These are phyloP conservation scores for Backusella morwellensis DNA, from an alignment of 192 early-diverging fungal species.

Conservation along the genomic window DNA sequence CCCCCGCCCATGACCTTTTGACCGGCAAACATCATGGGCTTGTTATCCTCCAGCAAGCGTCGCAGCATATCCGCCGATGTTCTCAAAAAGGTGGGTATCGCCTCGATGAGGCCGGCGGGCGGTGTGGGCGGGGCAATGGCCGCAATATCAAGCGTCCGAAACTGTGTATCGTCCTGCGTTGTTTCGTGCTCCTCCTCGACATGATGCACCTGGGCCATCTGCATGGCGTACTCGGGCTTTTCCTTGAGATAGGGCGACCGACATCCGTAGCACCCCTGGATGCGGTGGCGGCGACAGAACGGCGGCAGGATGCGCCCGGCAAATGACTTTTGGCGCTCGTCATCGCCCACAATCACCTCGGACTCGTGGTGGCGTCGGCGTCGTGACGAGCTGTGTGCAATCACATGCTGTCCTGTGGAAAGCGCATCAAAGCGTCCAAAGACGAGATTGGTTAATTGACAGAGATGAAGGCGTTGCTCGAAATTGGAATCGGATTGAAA, in stretches of 20 bases:
- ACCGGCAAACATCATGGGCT: conserved; percentile 34
- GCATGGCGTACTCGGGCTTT: background rate
- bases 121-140: conserved; percentile 13
- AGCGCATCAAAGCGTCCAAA: conserved; percentile 58
- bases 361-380: conserved; percentile 23
- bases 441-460: conserved; percentile 51
- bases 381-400: conserved; percentile 25
- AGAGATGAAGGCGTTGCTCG: conserved; percentile 51
- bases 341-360: conserved; percentile 1
- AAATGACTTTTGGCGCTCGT: conserved; percentile 33
- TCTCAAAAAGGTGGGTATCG: conserved; percentile 49
- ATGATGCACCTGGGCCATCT: background rate
- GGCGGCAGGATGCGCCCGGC: conserved; percentile 26
- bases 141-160: background rate
- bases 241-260: conserved; percentile 6
- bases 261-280: conserved; percentile 39
- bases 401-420: conserved; percentile 16
- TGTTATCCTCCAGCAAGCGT: conserved; percentile 16
- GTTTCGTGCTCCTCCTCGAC: conserved; percentile 12
- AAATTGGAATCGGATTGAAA: conserved; percentile 40
- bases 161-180: background rate
- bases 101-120: conserved; percentile 44
- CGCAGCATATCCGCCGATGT: conserved; percentile 46
- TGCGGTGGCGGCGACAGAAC: conserved; percentile 46
- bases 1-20: conserved; percentile 41